phyloP scores from a whole-genome alignment of 2,329 filamentous ascomycete genomes.

The Hirsutella minnesotensis region DNA sequence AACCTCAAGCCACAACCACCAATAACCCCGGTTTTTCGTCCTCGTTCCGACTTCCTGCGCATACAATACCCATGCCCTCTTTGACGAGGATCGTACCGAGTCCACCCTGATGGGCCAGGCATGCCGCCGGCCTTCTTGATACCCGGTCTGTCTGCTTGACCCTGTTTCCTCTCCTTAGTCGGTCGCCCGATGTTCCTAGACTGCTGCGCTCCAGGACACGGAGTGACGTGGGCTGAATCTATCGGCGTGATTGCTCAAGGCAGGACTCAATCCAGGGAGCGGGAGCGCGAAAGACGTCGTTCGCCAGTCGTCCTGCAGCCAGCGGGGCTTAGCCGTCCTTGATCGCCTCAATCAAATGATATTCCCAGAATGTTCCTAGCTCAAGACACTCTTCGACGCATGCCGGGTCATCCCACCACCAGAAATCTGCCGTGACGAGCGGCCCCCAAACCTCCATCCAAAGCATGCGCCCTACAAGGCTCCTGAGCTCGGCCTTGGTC shows the following conservation, averaged over 20 bases:
- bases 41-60: too few relatives aligned
- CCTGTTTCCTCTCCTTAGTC: not conserved
- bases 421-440: slow-evolving; percentile 34
- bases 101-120: too few relatives aligned
- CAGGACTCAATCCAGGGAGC: not conserved
- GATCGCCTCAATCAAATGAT: slow-evolving; percentile 42
- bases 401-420: slow-evolving; percentile 51
- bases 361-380: slow-evolving; percentile 46
- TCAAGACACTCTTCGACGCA: slow-evolving; percentile 43
- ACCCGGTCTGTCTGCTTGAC: not conserved
- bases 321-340: slow-evolving; percentile 20
- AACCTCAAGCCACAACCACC: too few relatives aligned
- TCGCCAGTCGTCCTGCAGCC: not conserved
- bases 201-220: too few relatives aligned
- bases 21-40: too few relatives aligned
- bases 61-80: too few relatives aligned
- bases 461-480: slow-evolving; percentile 40
- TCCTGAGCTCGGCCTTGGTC: slow-evolving; percentile 35
- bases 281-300: not conserved
- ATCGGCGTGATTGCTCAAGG: too few relatives aligned
- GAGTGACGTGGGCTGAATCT: too few relatives aligned
- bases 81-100: too few relatives aligned
- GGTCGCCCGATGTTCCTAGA: too few relatives aligned
- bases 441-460: slow-evolving; percentile 51
- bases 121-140: too few relatives aligned